A percentile compares a stretch with the other conserved stretches of the same genome.
Conservation (phyloP, 768 basidiomycete species). For the Chiua virens region DNA sequence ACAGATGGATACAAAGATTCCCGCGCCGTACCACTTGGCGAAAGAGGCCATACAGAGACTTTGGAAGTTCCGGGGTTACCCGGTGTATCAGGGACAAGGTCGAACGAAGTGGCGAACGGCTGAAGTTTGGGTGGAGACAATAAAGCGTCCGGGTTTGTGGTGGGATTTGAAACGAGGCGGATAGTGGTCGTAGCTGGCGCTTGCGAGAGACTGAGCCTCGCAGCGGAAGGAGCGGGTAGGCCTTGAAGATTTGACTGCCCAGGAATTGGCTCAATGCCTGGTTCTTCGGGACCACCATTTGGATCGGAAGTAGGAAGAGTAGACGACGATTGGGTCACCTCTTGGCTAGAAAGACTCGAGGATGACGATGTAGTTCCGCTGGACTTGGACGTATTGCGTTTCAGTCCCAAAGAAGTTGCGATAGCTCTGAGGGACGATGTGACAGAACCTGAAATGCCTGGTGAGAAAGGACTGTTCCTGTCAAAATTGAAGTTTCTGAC, state of each 20-base stretch:
- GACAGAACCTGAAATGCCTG: constrained; percentile 48
- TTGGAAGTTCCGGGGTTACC: constrained; percentile 16
- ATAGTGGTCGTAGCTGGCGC: constrained; percentile 48
- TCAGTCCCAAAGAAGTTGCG: constrained; percentile 74
- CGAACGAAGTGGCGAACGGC: constrained; percentile 67
- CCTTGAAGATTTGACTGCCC: constrained; percentile 60
- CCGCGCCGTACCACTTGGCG: constrained; percentile 27
- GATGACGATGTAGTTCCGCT: constrained; percentile 28
- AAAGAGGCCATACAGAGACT: constrained; percentile 42
- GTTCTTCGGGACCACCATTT: constrained; percentile 15
- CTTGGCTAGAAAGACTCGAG: constrained; percentile 25
- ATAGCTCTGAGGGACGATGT: constrained; percentile 74
- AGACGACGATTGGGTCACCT: constrained; percentile 20
- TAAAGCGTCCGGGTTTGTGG: constrained; percentile 19
- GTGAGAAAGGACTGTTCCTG: not conserved
- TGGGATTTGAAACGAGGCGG: constrained; percentile 41
- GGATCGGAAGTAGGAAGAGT: constrained; percentile 31
- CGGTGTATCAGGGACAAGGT: constrained; percentile 63
- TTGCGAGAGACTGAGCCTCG: constrained; percentile 59
- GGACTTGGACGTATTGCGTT: constrained; percentile 38
- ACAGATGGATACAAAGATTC: constrained; percentile 41
- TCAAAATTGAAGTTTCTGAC: not conserved
- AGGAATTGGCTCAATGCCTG: constrained; percentile 50
- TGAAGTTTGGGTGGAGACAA: constrained; percentile 61
- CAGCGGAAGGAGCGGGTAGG: constrained; percentile 57